Base-by-base conservation (phyloP, 805 yeast species). In the Dipodascus albidus region DNA sequence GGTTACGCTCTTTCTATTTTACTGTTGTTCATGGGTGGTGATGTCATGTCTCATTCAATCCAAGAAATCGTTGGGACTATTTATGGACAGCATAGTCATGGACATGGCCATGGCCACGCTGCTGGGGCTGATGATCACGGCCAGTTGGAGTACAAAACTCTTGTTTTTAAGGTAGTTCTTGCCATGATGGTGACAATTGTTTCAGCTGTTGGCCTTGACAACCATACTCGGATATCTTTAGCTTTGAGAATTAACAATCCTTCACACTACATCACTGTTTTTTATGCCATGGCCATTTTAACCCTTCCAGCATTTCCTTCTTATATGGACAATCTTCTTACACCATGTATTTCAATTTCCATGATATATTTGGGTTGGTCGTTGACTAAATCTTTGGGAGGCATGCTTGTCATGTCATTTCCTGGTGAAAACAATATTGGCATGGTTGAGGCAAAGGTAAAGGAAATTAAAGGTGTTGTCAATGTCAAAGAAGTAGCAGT, bases 1-100 rank as follows among this genome's bases (percentile, higher is more conserved):
- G 95, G 95, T 1, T 90, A 90, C 71, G 96, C 95, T 0, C 72
- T 89, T 47, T 81, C 93, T 15, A 83, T 91, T 1, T 83, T 95
- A 1, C 75, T 91, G 56, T 73, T 90, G 22, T 91, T 90, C 78
- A 95, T 91, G 56, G 97, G 98, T 0, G 78, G 88, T 51, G 98
- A 91, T 67, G 72, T 93, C 52, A 70, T 87, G 48, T 87, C 95
- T 49, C 99, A 91, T 67, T 74, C 86, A n/a, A 60, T 87, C 17
- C 97, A 91, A 67, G 96, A 87, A 57, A 60, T 80, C 23, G 78
- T 83, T 27, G 60, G 60, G 44, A 47, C 59, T n/a, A 24, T 67
- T 8, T 65, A 61, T 50, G 60, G 56, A 8, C 72, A 78, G 9
- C 64, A 66, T 2, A 61, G 74, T 17, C 67, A 62, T 27, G 55